These are phyloP conservation scores for Misopates orontium DNA, from an alignment of 257 asterid genomes.

Conservation along the genomic window DNA sequence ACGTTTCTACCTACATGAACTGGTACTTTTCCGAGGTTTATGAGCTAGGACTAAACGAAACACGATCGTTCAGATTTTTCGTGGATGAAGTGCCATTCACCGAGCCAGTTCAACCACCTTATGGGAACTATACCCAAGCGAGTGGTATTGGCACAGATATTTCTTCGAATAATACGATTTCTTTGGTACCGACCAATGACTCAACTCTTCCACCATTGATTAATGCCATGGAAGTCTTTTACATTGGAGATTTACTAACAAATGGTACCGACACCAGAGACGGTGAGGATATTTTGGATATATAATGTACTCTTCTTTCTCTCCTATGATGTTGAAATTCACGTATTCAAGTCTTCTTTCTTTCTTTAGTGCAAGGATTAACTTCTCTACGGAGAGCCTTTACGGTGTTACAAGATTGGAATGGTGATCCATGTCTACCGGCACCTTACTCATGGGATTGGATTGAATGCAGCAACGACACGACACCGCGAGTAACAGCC, in stretches of 20 bases:
- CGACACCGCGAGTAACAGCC: constrained; percentile 64
- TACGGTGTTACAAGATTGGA: constrained; percentile 46
- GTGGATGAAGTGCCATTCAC: constrained; percentile 12
- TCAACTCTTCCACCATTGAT: constrained; percentile 68
- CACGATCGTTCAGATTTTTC: constrained; percentile 43
- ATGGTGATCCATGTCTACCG: constrained; percentile 80
- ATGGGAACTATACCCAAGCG: constrained; percentile 24
- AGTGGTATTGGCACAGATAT: constrained; percentile 19
- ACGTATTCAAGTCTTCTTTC: background rate
- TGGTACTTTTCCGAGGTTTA: constrained; percentile 59
- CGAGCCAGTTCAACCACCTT: constrained; percentile 40
- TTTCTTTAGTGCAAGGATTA: constrained; percentile 46
- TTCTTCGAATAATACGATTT: constrained; percentile 27
- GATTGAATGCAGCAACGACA: constrained; percentile 55
- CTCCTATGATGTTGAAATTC: too few relatives aligned
- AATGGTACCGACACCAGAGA: constrained; percentile 55
- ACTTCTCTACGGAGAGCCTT: constrained; percentile 38
- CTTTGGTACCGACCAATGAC: constrained; percentile 39
- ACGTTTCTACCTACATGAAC: constrained; percentile 38
- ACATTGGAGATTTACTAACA: constrained; percentile 36
- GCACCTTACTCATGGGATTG: constrained; percentile 70
- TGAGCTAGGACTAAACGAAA: constrained; percentile 32
- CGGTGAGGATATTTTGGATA: constrained; percentile 28
- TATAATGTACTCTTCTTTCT: too few relatives aligned
- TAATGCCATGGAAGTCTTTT: constrained; percentile 58